Evolutionary conservation across 2,329 filamentous ascomycete species (phyloP).

Genomic region (Paracorniculantispora psalliotae): DNA sequence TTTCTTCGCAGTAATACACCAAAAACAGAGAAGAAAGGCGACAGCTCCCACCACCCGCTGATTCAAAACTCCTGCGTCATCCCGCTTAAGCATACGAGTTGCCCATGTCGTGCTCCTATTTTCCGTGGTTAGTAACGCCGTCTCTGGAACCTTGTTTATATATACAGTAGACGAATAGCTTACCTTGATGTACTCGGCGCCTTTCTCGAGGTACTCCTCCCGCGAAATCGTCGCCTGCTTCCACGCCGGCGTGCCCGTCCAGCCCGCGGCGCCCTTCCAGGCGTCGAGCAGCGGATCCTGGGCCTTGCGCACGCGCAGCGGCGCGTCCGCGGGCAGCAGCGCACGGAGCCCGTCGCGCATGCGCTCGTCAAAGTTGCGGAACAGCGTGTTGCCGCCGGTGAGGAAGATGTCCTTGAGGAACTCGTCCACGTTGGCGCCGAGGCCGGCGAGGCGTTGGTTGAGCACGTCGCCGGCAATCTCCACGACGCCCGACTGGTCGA

Average conservation of each 20-base stretch:
- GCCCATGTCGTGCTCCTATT: constrained; percentile 61
- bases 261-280: constrained; percentile 87
- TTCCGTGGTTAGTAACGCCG: neutral
- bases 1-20: neutral
- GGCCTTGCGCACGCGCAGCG: constrained; percentile 68
- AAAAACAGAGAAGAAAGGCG: neutral
- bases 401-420: constrained; percentile 85
- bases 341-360: constrained; percentile 67
- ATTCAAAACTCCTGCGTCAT: constrained; percentile 5
- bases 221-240: constrained; percentile 64
- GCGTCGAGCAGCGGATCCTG: constrained; percentile 76
- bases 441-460: constrained; percentile 66
- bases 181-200: constrained; percentile 87
- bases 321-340: constrained; percentile 63
- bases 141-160: too few relatives aligned
- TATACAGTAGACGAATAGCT: neutral
- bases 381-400: constrained; percentile 88
- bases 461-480: constrained; percentile 91
- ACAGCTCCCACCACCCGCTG: neutral
- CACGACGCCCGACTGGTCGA: constrained; percentile 89
- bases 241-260: constrained; percentile 62
- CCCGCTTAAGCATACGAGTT: constrained; percentile 48
- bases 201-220: constrained; percentile 88
- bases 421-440: constrained; percentile 51
- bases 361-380: constrained; percentile 80